Evolutionary conservation across 306 rosid genomes (phyloP), one percentile per base, ranked within the genome.

Genomic region (Cucumis melo): DNA sequence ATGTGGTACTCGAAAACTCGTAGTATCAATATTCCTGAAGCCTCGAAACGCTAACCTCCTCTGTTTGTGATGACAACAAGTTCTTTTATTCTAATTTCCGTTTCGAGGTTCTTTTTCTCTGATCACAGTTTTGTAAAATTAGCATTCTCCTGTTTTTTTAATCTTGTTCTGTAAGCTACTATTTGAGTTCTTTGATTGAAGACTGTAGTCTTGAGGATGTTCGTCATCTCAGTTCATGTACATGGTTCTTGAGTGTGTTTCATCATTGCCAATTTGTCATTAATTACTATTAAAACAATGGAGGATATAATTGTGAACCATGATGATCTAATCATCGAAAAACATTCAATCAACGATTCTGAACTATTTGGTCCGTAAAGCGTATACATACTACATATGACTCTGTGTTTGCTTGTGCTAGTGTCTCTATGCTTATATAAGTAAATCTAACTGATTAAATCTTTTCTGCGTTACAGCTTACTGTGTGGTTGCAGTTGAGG

Each of bases 401-500:
- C 36, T 50, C 61, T 27, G 77, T 29, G 41, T 73, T 14, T 73
- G 17, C 24, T 73, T 23, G 36, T 51, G n/a, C 62, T 50, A 29
- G 23, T 27, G 76, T 24, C 32, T 48, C 15, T 71, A 46, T 20
- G 32, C 9, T 23, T 71, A 17, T 23, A 71, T 48, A 27, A 48
- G 41, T 51, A 24, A 13, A 17, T 24, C 24, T 72, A 24, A 72
- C 29, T 8, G 8, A 41, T 75, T 56, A 50, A 27, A 72, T 64
- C 20, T 74, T 55, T 78, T 87, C 74, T 27, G 70, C 78, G 36
- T 77, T 80, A 81, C 81, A 93, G 98, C 95, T 51, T 93, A 91
- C 80, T 89, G 98, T 81, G 98, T 91, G 36, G 98, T 91, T 51
- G 98, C 98, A 6, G 88, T 88, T 57, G 97, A 93, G 78, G 86